Percentiles rank a stretch among this genome's conserved stretches.
phyloP scores from a whole-genome alignment of 495 filamentous ascomycete genomes.

The Aspergillus panamensis region DNA sequence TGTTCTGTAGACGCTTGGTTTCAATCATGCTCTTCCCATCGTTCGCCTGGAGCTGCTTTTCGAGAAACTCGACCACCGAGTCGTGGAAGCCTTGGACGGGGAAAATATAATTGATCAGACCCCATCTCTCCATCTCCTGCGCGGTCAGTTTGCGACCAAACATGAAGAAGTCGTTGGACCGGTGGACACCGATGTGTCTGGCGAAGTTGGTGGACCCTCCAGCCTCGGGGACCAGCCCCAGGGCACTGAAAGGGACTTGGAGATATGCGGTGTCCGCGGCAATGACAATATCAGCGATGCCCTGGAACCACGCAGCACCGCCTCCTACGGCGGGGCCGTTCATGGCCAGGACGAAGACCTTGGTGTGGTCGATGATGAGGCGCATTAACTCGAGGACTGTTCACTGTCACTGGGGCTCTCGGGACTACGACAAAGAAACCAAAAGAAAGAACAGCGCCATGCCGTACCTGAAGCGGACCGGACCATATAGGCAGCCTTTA shows the following conservation, averaged over 20 bases:
- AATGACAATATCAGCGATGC: conserved; percentile 23
- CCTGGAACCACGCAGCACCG: conserved; percentile 26
- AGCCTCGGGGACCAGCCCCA: conserved; percentile 21
- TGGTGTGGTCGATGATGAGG: conserved; percentile 17
- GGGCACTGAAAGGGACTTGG: conserved; percentile 22
- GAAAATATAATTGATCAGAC: conserved; percentile 17
- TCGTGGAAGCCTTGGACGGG: conserved; percentile 18
- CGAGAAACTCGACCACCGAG: conserved; percentile 14
- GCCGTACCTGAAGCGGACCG: too few species aligned
- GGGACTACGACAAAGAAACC: too few species aligned
- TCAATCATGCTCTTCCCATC: conserved; percentile 26
- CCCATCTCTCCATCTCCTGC: conserved; percentile 19
- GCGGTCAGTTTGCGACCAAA: conserved; percentile 20
- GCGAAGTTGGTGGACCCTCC: conserved; percentile 16
- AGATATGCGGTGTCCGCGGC: conserved; percentile 20
- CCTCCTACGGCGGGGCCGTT: conserved; percentile 24
- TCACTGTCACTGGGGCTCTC: not conserved
- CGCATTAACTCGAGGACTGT: conserved; percentile 11
- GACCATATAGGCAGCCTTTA: too few species aligned
- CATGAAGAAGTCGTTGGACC: conserved; percentile 24
- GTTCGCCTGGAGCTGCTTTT: conserved; percentile 19
- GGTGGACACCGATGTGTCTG: conserved; percentile 21
- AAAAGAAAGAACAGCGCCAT: too few species aligned
- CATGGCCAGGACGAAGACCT: conserved; percentile 22
- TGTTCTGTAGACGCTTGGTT: conserved; percentile 20